Evolutionary conservation across 306 rosid species (phyloP), one percentile per base, ranked within the genome.

Genomic region (Quercus cerris): DNA sequence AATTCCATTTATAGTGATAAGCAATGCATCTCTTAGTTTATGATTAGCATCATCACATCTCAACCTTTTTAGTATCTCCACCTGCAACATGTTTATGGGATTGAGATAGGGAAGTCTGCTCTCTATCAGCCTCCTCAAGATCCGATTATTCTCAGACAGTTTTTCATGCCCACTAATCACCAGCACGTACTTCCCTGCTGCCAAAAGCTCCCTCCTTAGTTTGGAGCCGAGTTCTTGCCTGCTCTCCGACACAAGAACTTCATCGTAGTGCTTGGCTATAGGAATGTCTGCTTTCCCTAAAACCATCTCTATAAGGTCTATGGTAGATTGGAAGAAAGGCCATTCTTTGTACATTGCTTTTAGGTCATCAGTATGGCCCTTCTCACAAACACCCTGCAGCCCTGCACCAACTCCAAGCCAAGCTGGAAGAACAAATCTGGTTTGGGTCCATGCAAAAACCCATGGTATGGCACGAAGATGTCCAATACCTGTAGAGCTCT

Each of bases 371-470:
- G 93, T 89, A 41, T 91, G 83, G 71, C 98, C 97, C 82, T 84
- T 87, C 79, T 92, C 94, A 67, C 97, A 94, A 38, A 91, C 93
- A 57, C 93, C 93, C 76, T 83, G 84, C 58, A 94, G 76, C 78
- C 98, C 98, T 55, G 97, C 97, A 51, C 97, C 98, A 35, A 94
- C 92, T 77, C 98, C 98, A 25, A 94, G 98, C 98, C 97, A 94
- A 33, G 98, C 92, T 6, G 98, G 98, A 78, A 94, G 97, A 81
- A 94, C 94, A 71, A 93, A 91, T 80, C 98, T 86, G 71, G 97
- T 94, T 84, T 94, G 97, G 35, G 98, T 94, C 98, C 98, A 94
- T 2, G 98, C 97, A 78, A 94, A 94, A n/a, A 92, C 76, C 97
- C 98, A 94, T 0, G 98, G 98, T 52, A 94, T 94, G 9, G 98